A percentile compares a stretch with the other conserved stretches of the same genome.
Evolutionary conservation across 2,329 filamentous ascomycete genomes (phyloP).

Genomic region (Amauroascus niger): DNA sequence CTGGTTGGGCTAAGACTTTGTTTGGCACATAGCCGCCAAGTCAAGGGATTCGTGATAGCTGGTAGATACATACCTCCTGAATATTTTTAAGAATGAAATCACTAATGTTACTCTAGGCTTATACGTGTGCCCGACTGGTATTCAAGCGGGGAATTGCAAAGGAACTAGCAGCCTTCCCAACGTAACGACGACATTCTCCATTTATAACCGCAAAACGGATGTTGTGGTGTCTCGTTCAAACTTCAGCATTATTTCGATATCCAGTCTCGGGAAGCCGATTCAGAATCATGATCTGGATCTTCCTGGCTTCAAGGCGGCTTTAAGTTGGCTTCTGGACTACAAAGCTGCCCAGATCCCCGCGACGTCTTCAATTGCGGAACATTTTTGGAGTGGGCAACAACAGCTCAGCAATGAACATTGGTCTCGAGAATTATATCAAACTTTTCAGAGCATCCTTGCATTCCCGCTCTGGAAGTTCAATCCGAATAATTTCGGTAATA

Average conservation of each 20-base stretch:
- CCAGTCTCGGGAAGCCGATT: not conserved
- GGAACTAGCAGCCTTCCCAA: not conserved
- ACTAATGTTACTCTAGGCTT: not conserved
- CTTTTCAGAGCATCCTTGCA: conserved; percentile 1
- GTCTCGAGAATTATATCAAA: conserved; percentile 3
- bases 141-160: not conserved
- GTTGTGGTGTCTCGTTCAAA: not conserved
- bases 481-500: conserved; percentile 4
- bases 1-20: not conserved
- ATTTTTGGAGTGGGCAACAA: conserved; percentile 2
- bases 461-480: conserved; percentile 9
- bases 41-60: not conserved
- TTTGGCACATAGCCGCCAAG: not conserved
- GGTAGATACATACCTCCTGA: not conserved
- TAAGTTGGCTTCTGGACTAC: not conserved
- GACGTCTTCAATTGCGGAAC: conserved; percentile 1
- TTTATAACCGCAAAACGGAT: not conserved
- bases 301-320: not conserved
- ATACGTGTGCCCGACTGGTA: not conserved
- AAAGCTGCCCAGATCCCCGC: conserved; percentile 1
- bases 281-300: not conserved
- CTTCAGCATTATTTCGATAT: not conserved
- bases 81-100: not conserved
- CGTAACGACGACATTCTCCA: not conserved
- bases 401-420: conserved; percentile 5